A percentile compares a stretch with the other conserved stretches of the same genome.
These are phyloP conservation scores for Salix arbutifolia DNA, from an alignment of 345 rosid genomes.

Conservation along the genomic window DNA sequence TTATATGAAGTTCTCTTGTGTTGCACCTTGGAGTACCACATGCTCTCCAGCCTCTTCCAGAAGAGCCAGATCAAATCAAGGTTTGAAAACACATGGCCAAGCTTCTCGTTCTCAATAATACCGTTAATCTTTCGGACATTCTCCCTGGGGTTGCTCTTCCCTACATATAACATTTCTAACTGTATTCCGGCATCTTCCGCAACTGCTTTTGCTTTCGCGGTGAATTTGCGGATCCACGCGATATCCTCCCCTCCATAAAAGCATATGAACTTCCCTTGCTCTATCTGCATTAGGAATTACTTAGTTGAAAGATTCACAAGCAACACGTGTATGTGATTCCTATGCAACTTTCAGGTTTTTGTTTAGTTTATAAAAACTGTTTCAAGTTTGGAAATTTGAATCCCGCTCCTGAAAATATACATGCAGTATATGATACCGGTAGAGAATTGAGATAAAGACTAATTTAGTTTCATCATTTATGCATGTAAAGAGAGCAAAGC, in stretches of 20 bases:
- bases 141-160: constrained; percentile 59
- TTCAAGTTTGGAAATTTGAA: background rate
- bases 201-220: constrained; percentile 27
- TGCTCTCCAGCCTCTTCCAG: constrained; percentile 61
- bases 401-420: background rate
- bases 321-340: background rate
- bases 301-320: background rate
- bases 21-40: constrained; percentile 58
- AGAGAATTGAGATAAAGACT: background rate
- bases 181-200: constrained; percentile 39
- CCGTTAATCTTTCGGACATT: constrained; percentile 36
- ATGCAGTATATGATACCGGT: background rate
- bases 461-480: background rate
- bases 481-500: background rate
- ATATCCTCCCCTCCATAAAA: constrained; percentile 76
- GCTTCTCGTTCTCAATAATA: constrained; percentile 32
- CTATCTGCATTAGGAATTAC: constrained; percentile 6
- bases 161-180: constrained; percentile 65
- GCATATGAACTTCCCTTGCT: constrained; percentile 45
- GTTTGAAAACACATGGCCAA: constrained; percentile 42
- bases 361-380: background rate
- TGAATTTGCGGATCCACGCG: constrained; percentile 60
- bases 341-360: background rate
- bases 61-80: constrained; percentile 49
- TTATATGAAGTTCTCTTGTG: constrained; percentile 31